Base-by-base conservation (phyloP, 768 basidiomycete genomes). In the Rhizopogon vesiculosus region DNA sequence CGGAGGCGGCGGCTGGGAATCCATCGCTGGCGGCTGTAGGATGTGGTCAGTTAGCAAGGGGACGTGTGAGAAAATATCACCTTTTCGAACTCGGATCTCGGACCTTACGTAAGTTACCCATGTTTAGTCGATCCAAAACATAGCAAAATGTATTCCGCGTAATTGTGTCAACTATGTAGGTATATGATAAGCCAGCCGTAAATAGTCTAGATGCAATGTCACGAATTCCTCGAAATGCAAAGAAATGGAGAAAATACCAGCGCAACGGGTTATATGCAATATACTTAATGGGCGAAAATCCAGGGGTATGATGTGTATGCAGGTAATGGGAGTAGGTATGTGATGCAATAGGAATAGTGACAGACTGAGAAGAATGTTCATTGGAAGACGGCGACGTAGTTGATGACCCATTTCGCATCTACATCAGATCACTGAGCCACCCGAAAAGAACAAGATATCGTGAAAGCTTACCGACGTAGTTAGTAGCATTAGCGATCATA, bases 391-490 rank as follows among this genome's bases (percentile, higher is more conserved):
- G 79, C 76, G 53, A 85, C 71, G 61, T 78, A 83, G 62, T 81
- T 80, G 66, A 85, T 71, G 56, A 74, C 69, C 82, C 82, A 84
- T 64, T 78, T 69, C 10, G 83, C 81, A 61, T 71, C 82, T 85
- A 59, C 5, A 52, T 5, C 15, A 49, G 6, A 7, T 19, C 38
- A 66, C 18, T 35, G 13, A 48, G 31, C 31, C 18, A 7, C 33
- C 18, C 13, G 31, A 33, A 18, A 15, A 33, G 12, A 48, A 19
- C 0, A 13, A 15, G 13, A 22, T 15, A n/a, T 58, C 57, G 25
- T 66, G 50, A 54, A 40, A 54, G n/a, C 74, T 62, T 61, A 79
- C 79, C 56, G 15, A 55, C 61, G 65, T 82, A 88, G 70, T 84
- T 87, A 19, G 63, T 71, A 16, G 84, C 78, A 63, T 88, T 74